These are phyloP conservation scores for Fagopyrum tataricum DNA, from an alignment of 148 eudicot genomes.

Conservation along the genomic window DNA sequence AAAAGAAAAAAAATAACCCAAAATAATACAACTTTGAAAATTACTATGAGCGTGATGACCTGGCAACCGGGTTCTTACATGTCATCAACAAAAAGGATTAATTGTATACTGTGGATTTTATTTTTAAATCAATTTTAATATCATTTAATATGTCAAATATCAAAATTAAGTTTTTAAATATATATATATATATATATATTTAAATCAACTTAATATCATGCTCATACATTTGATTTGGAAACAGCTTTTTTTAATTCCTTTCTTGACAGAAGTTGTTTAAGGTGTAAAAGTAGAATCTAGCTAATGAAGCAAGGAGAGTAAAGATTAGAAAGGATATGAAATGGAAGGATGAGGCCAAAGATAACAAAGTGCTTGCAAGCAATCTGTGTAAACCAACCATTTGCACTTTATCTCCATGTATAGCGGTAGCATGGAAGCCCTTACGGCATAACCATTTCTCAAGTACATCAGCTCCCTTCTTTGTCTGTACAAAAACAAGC, in stretches of 20 bases:
- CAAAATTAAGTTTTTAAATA: no score
- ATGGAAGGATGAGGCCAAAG: slow-evolving; percentile 1
- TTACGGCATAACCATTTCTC: slow-evolving; percentile 44
- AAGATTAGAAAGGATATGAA: background rate
- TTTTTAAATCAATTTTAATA: no score
- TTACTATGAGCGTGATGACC: no score
- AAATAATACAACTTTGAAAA: background rate
- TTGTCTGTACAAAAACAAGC: slow-evolving; percentile 79
- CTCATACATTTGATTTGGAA: no score
- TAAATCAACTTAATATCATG: no score
- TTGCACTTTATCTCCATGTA: slow-evolving; percentile 86
- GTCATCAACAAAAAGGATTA: no score
- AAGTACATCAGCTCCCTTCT: slow-evolving; percentile 68
- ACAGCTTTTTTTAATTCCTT: background rate
- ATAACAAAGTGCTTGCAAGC: slow-evolving; percentile 3
- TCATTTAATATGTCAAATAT: no score
- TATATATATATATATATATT: no score
- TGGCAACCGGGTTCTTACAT: no score
- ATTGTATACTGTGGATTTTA: no score
- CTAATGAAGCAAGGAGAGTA: background rate
- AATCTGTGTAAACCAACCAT: slow-evolving; percentile 28
- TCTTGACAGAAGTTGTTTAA: background rate
- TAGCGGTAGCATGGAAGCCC: slow-evolving; percentile 75
- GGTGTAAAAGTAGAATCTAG: background rate
- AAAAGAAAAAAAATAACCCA: background rate